Base-by-base conservation (phyloP, 225 moss, liverwort and hornwort genomes). In the Polytrichum commune region DNA sequence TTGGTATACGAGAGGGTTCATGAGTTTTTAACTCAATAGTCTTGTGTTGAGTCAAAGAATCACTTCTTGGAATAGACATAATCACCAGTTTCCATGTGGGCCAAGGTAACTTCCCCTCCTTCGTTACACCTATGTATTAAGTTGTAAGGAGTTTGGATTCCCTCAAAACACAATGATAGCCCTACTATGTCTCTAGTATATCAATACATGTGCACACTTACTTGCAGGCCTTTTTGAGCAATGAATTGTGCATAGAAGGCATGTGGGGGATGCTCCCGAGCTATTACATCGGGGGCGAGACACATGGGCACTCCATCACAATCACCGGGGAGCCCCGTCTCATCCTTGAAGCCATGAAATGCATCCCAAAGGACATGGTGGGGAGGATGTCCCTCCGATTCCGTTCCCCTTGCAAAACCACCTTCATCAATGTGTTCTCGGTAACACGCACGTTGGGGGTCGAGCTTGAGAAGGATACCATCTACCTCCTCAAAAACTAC, bases 271-370 rank as follows among this genome's bases (percentile, higher is more conserved):
- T 78, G 69, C 13, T 46, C 16, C 46, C 46, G 13, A 77, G 28
- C 20, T 87, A 76, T 58, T 92, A 77, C 19, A 82, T 94, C 65
- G 90, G 92, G 61, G 81, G 92, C 0, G 85, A 92, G 30, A 95
- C 77, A 19, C 81, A 89, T 74, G 82, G 84, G 29, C 84, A 90
- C 69, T 83, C 76, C 46, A 65, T 95, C 63, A 90, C 85, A 6
- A 0, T 89, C 27, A 87, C 71, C 0, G 89, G 88, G 26, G 33
- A 76, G 10, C 90, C 90, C 20, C 56, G 87, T 0, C 60, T 84
- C 4, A 70, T 95, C 61, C 62, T 89, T 54, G 65, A 84, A 72
- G 87, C 89, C 6, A 69, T 89, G 16, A 87, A 64, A 77, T 64
- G 85, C 22, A 66, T 92, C 19, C 87, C 90, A 0, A 74, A 23